Evolutionary conservation across 1,139 yeast species (phyloP), one percentile per base, ranked within the genome.

Genomic region (Sugiyamaella paludigena): DNA sequence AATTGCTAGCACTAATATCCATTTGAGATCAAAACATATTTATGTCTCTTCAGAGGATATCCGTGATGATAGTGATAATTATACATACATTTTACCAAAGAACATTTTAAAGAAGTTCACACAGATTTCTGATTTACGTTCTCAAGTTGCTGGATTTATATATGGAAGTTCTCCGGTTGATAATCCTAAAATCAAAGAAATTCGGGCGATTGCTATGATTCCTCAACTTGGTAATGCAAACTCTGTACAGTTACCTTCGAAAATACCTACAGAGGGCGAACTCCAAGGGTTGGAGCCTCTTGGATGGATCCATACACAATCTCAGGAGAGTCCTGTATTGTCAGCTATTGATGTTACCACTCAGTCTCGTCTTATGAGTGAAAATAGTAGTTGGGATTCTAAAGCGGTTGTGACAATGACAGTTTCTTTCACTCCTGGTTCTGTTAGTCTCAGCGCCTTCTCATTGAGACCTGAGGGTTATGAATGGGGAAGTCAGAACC

Each of bases 141-240:
- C 86, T 4, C 96, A 89, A 63, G 80, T 91, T 39, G 96, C 87
- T 31, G 98, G 87, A 0, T 81, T 77, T 50, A 61, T 92, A 16
- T 92, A 78, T 65, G 98, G 98, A 12, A 65, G 68, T 12, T 80
- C 95, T 0, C 94, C 95, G 0, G 64, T 65, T 0, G 96, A 84
- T 54, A 84, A 84, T 58, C 67, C 73, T 4, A 80, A 79, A 52
- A 83, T 92, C 45, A 87, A 87, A 63, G 98, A 92, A 67, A 78
- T 92, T 40, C 76, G 75, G 51, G 80, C 83, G 29, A 76, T 92
- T 52, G 96, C 81, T 0, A 64, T 94, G 60, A 86, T 88, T 5
- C 98, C 98, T 0, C 99, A 92, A 66, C 72, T 91, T 40, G 98
- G 97, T 2, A 83, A 78, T 52, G 73, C 78, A 32, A 81, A 79